A percentile compares a stretch with the other conserved stretches of the same genome.
Evolutionary conservation across 306 rosid genomes (phyloP).

Genomic region (Neltuma alba): DNA sequence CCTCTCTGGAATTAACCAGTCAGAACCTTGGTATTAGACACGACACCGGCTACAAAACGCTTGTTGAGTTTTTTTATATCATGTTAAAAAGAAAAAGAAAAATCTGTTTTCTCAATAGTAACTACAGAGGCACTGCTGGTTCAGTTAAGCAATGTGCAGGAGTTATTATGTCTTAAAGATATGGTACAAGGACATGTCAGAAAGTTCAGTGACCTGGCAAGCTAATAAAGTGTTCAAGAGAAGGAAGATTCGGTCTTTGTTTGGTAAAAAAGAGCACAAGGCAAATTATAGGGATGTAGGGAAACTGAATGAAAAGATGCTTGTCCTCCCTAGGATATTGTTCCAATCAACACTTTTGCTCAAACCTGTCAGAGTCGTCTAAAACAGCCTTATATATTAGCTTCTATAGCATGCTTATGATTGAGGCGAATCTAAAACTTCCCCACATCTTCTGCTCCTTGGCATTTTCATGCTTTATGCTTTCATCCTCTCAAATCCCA

Average conservation of each 20-base stretch:
- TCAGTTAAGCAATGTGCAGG: constrained; percentile 15
- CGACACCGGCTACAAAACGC: neutral
- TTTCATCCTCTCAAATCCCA: constrained; percentile 70
- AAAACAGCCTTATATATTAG: constrained; percentile 77
- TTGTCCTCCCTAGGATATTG: constrained; percentile 86
- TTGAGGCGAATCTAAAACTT: constrained; percentile 76
- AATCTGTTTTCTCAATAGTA: neutral
- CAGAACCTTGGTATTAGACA: neutral
- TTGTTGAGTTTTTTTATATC: neutral
- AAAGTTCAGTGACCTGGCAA: constrained; percentile 48
- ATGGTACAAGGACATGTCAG: constrained; percentile 47
- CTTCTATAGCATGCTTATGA: constrained; percentile 80
- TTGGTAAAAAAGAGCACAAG: constrained; percentile 63
- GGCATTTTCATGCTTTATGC: constrained; percentile 52
- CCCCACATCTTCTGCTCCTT: constrained; percentile 63
- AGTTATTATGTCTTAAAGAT: neutral
- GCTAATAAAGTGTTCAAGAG: constrained; percentile 39
- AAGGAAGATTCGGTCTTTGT: constrained; percentile 48
- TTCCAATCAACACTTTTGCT: constrained; percentile 83
- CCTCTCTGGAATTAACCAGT: neutral
- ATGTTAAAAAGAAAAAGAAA: neutral
- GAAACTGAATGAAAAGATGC: constrained; percentile 70
- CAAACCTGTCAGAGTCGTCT: constrained; percentile 87
- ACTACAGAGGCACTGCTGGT: neutral
- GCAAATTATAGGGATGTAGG: constrained; percentile 57